Conservation (phyloP, 495 filamentous ascomycete species). For the Trichoderma orchidacearum region DNA sequence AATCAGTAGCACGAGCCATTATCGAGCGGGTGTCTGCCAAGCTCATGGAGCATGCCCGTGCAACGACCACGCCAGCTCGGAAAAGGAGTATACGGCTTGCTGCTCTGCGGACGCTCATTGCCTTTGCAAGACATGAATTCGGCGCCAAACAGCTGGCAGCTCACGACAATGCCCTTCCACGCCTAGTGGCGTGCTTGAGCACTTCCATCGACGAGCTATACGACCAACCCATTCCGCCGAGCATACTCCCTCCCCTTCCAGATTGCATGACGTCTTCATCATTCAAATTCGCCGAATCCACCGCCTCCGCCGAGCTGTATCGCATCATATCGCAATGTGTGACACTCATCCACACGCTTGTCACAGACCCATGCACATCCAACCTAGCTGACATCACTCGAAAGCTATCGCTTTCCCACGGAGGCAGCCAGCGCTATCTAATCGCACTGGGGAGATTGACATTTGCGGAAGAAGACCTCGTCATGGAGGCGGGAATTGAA, state of each 20-base stretch:
- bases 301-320: constrained; percentile 6
- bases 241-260: neutral
- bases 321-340: constrained; percentile 15
- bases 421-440: constrained; percentile 26
- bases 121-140: constrained; percentile 23
- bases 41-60: constrained; percentile 22
- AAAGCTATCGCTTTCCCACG: constrained; percentile 21
- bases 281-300: neutral
- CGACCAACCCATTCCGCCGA: constrained; percentile 8
- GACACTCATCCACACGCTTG: constrained; percentile 24
- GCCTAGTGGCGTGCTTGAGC: constrained; percentile 21
- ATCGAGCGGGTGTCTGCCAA: constrained; percentile 26
- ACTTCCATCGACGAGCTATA: constrained; percentile 30
- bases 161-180: constrained; percentile 24
- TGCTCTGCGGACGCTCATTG: constrained; percentile 20
- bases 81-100: constrained; percentile 17
- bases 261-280: neutral
- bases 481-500: constrained; percentile 24
- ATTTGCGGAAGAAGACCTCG: constrained; percentile 30
- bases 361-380: constrained; percentile 22
- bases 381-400: constrained; percentile 18
- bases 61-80: constrained; percentile 17
- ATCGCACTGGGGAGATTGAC: constrained; percentile 28
- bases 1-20: constrained; percentile 17
- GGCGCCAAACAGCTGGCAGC: constrained; percentile 22